These are phyloP conservation scores for Cunninghamia lanceolata DNA, from an alignment of 75 land plant species.

Conservation along the genomic window DNA sequence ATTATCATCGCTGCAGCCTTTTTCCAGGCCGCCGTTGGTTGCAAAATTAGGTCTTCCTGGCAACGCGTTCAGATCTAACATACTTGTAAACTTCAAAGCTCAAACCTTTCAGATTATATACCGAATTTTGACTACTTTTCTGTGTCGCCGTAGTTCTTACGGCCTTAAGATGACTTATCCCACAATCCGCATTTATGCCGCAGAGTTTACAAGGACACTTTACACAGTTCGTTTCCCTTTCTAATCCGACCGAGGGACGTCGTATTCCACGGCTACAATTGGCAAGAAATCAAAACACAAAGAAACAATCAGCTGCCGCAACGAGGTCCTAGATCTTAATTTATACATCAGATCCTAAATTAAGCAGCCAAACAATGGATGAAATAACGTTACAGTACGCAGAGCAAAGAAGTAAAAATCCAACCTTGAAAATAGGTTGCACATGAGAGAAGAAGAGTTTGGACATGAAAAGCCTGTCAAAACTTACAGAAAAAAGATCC, in stretches of 20 bases:
- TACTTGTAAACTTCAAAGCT: neutral
- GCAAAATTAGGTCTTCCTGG: neutral
- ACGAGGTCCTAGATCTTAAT: too few species aligned
- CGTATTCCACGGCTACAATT: neutral
- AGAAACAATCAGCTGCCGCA: too few species aligned
- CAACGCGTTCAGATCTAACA: neutral
- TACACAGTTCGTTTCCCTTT: neutral
- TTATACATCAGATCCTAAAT: neutral
- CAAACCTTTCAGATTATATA: neutral
- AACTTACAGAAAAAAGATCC: too few species aligned
- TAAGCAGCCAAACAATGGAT: neutral
- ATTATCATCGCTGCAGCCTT: neutral
- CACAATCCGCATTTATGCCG: neutral
- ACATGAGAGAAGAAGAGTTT: too few species aligned
- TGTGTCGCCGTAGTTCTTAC: too few species aligned
- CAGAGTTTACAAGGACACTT: neutral
- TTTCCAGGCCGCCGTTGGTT: neutral
- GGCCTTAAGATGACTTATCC: neutral
- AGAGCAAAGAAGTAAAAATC: too few species aligned
- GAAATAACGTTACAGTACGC: too few species aligned
- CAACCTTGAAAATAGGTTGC: too few species aligned
- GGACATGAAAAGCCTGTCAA: too few species aligned
- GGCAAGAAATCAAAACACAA: neutral
- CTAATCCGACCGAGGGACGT: neutral
- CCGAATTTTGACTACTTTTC: neutral